Conservation (phyloP, 192 early-diverging fungal genomes). For the Entomortierella parvispora region DNA sequence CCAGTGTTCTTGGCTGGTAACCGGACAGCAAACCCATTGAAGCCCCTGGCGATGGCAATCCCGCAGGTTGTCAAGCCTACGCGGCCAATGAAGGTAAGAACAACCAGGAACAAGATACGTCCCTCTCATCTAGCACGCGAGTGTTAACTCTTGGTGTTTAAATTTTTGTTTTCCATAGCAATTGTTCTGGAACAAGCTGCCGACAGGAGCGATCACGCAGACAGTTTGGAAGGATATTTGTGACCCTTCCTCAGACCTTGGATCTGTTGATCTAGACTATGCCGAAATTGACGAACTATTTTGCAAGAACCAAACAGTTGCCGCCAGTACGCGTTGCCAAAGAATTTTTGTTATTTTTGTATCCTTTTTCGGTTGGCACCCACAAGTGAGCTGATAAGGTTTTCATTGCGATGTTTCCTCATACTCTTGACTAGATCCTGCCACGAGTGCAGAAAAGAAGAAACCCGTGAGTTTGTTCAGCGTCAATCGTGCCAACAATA, state of each 20-base stretch:
- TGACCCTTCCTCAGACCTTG: conserved; percentile 28
- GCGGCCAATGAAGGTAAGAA: conserved; percentile 52
- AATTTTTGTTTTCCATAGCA: conserved; percentile 30
- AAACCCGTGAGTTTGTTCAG: conserved; percentile 57
- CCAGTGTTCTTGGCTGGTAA: conserved; percentile 36
- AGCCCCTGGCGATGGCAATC: conserved; percentile 29
- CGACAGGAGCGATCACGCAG: conserved; percentile 53
- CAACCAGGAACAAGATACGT: neutral
- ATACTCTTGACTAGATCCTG: conserved; percentile 1
- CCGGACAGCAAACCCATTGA: conserved; percentile 28
- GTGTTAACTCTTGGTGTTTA: neutral
- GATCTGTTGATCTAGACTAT: conserved; percentile 49
- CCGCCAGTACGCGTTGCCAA: neutral
- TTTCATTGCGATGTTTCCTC: neutral
- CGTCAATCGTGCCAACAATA: conserved; percentile 67
- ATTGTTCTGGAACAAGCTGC: conserved; percentile 68
- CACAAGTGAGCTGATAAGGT: neutral
- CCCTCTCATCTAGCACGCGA: neutral
- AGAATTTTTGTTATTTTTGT: neutral
- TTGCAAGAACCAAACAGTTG: conserved; percentile 49
- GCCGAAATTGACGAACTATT: conserved; percentile 61
- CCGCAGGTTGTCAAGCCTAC: conserved; percentile 46
- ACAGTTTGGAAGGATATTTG: conserved; percentile 68
- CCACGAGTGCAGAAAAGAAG: conserved; percentile 38
- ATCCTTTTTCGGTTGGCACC: too few species aligned